phyloP scores from a whole-genome alignment of 2,329 filamentous ascomycete species.

The Botryotinia narcissicola region DNA sequence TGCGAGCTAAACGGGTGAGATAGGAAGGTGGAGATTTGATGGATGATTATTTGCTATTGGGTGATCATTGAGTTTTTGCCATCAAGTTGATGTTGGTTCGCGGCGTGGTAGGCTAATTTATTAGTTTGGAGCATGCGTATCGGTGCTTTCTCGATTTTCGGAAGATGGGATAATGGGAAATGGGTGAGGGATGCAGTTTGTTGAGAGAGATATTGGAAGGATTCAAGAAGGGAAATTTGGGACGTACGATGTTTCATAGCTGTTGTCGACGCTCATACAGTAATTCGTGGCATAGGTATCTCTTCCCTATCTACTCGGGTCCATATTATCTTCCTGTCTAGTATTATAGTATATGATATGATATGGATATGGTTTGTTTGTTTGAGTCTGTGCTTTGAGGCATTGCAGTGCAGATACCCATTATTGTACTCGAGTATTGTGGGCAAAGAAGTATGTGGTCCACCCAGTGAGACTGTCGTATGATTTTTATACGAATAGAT shows the following conservation, averaged over 20 bases:
- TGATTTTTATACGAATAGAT: not conserved
- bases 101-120: not conserved
- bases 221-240: not conserved
- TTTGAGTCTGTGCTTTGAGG: not conserved
- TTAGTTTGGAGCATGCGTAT: not conserved
- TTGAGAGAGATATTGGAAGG: not conserved
- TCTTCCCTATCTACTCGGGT: not conserved
- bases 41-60: not conserved
- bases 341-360: not conserved
- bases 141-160: not conserved
- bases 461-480: not conserved
- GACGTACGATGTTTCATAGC: not conserved
- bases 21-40: not conserved
- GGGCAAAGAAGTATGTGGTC: not conserved
- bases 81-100: not conserved
- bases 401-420: constrained; percentile 7
- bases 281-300: not conserved
- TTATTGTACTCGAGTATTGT: not conserved
- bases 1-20: not conserved
- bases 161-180: not conserved
- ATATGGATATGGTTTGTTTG: not conserved
- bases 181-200: not conserved
- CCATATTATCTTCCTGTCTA: not conserved
- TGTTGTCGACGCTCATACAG: not conserved
- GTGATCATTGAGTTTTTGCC: not conserved